phyloP scores from a whole-genome alignment of 176 grass and related monocot species.

The Hordeum marinum region DNA sequence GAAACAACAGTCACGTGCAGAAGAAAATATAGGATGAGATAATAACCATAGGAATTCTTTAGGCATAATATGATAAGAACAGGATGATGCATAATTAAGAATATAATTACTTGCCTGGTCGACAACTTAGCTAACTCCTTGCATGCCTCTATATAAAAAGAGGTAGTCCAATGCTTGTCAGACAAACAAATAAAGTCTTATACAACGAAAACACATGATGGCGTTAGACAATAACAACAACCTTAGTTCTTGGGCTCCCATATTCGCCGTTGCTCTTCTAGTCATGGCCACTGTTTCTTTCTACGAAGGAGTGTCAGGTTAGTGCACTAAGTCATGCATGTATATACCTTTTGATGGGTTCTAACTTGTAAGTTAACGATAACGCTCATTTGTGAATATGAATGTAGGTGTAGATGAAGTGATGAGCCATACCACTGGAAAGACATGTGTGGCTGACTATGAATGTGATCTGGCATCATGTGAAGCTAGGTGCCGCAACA shows the following conservation, averaged over 20 bases:
- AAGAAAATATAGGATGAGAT: too few relatives aligned
- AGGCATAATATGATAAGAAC: background rate
- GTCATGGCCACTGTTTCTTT: background rate
- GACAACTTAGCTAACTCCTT: background rate
- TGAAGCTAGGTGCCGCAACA: background rate
- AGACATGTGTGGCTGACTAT: background rate
- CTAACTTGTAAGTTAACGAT: background rate
- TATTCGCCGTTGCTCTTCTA: background rate
- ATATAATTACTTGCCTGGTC: background rate
- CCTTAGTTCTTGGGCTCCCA: background rate
- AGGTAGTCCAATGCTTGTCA: background rate
- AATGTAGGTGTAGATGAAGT: background rate
- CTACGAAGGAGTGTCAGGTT: background rate
- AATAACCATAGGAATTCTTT: background rate
- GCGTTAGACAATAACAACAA: background rate
- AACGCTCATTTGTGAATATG: background rate
- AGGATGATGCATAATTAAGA: too few relatives aligned
- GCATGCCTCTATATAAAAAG: background rate
- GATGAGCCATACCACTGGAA: background rate
- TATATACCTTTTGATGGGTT: background rate
- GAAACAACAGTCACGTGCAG: too few relatives aligned
- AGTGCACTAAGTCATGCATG: background rate
- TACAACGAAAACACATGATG: background rate
- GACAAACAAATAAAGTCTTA: background rate
- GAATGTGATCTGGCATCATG: background rate